Evolutionary conservation across 257 asterid genomes (phyloP).

Genomic region (Solanum sparsipilum): DNA sequence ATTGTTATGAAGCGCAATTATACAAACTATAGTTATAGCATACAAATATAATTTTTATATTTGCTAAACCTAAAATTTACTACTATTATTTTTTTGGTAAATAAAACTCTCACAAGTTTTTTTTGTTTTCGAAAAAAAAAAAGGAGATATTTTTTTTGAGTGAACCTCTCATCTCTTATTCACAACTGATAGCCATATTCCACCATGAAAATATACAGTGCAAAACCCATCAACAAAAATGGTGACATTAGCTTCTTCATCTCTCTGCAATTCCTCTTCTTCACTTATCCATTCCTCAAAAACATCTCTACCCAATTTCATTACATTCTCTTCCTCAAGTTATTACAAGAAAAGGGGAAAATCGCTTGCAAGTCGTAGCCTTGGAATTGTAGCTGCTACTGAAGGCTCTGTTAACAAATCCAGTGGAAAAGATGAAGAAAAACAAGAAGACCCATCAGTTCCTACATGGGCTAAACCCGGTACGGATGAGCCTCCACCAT

Average conservation of each 20-base stretch:
- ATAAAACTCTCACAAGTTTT: too few species aligned
- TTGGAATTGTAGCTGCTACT: slow-evolving; percentile 31
- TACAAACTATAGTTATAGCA: too few species aligned
- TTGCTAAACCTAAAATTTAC: too few species aligned
- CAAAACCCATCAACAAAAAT: not conserved
- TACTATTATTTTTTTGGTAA: too few species aligned
- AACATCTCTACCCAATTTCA: slow-evolving; percentile 9
- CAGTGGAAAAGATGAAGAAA: slow-evolving; percentile 9
- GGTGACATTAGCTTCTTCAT: slow-evolving; percentile 9
- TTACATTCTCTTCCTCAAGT: slow-evolving; percentile 2
- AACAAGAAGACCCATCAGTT: slow-evolving; percentile 36
- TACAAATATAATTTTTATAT: too few species aligned
- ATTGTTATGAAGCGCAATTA: too few species aligned
- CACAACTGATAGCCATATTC: not conserved
- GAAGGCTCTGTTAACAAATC: slow-evolving; percentile 51
- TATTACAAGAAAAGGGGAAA: slow-evolving; percentile 9
- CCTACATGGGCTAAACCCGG: slow-evolving; percentile 85
- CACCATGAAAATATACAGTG: not conserved
- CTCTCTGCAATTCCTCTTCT: slow-evolving; percentile 12
- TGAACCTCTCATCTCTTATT: not conserved
- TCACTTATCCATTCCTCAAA: slow-evolving; percentile 11
- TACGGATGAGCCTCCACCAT: slow-evolving; percentile 80
- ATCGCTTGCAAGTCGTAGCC: not conserved
- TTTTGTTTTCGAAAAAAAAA: not conserved
- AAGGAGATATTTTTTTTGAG: not conserved